Conservation (phyloP, 2,329 filamentous ascomycete species). For the Fusarium paranaense region DNA sequence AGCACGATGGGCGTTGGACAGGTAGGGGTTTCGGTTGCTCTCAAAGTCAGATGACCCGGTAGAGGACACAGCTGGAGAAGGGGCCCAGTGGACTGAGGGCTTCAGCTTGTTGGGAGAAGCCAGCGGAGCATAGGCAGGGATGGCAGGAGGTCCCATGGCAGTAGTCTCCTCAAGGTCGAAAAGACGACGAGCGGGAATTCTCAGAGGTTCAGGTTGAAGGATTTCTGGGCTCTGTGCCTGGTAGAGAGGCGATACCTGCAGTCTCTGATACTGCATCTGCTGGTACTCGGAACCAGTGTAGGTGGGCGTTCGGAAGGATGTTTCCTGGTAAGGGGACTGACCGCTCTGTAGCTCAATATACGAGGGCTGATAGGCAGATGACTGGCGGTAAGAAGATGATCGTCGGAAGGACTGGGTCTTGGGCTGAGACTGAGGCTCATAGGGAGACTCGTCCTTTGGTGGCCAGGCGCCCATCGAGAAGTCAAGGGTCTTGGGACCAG, state of each 20-base stretch:
- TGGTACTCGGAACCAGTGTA: not conserved
- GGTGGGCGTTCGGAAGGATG: not conserved
- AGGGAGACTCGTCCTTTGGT: not conserved
- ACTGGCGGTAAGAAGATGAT: not conserved
- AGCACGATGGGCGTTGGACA: not conserved
- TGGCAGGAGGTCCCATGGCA: not conserved
- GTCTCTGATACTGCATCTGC: not conserved
- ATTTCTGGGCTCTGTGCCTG: not conserved
- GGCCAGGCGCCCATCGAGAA: not conserved
- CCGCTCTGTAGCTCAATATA: not conserved
- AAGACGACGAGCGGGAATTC: not conserved
- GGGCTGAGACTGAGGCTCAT: not conserved
- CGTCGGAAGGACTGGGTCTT: not conserved
- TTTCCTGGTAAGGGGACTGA: not conserved
- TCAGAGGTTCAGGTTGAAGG: not conserved
- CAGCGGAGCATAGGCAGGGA: not conserved
- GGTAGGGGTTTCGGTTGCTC: conserved; percentile 1
- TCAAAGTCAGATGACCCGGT: conserved; percentile 9
- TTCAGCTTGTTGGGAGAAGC: not conserved
- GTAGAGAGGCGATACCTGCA: not conserved
- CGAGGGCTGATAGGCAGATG: not conserved
- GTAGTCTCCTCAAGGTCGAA: not conserved
- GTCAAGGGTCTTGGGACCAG: not conserved
- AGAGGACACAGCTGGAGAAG: not conserved
- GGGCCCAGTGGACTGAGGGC: not conserved